Conservation (phyloP, 2,329 filamentous ascomycete species). For the Fusarium heterosporum region DNA sequence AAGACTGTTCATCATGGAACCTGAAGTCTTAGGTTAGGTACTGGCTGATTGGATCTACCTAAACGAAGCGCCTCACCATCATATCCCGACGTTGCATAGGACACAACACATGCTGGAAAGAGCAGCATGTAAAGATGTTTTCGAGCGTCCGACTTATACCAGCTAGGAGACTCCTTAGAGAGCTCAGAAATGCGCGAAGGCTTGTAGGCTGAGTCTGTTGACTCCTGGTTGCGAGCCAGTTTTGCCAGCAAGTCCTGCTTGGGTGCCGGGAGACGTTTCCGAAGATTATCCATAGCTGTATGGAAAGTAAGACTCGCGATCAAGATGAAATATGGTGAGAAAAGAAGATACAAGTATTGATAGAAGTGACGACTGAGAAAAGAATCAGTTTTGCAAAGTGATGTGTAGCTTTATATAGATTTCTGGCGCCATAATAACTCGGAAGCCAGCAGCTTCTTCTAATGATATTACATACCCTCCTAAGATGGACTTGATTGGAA, state of each 20-base stretch:
- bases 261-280: conserved; percentile 7
- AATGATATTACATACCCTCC: not conserved
- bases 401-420: conserved; percentile 17
- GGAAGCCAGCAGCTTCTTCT: not conserved
- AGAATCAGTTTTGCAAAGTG: too few species aligned
- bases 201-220: conserved; percentile 27
- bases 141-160: conserved; percentile 50
- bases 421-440: not conserved
- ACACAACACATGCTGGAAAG: conserved; percentile 51
- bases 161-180: conserved; percentile 42
- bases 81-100: conserved; percentile 55
- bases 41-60: too few species aligned
- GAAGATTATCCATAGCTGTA: not conserved
- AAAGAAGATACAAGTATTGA: too few species aligned
- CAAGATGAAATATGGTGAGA: too few species aligned
- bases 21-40: not conserved
- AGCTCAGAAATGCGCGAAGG: conserved; percentile 49
- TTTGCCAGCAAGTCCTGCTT: conserved; percentile 15
- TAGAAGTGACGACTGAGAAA: too few species aligned
- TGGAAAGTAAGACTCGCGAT: too few species aligned
- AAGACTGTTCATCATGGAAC: conserved; percentile 60
- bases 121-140: conserved; percentile 50
- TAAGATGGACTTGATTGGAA: conserved; percentile 3
- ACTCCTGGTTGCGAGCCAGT: conserved; percentile 35
- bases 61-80: too few species aligned